Evolutionary conservation across 768 basidiomycete species (phyloP).

Genomic region (Tricholoma hemisulphureum): DNA sequence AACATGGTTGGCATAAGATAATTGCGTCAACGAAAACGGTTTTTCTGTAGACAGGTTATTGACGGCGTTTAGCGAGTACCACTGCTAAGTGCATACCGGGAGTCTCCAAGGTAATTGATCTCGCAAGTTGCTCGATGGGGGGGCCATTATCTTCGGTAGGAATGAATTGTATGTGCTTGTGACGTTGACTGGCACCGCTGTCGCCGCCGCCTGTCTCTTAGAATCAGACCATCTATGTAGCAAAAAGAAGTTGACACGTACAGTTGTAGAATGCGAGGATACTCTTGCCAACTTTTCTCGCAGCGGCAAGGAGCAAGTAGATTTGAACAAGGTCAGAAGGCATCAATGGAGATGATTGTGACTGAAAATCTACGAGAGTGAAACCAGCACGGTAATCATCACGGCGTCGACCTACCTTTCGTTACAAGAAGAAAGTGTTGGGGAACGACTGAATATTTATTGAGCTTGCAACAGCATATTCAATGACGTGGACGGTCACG

Average conservation of each 20-base stretch:
- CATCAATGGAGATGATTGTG: slow-evolving; percentile 76
- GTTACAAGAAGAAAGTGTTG: slow-evolving; percentile 87
- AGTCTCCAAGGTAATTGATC: slow-evolving; percentile 53
- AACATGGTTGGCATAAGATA: slow-evolving; percentile 83
- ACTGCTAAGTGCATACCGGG: slow-evolving; percentile 40
- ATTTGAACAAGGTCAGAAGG: slow-evolving; percentile 78
- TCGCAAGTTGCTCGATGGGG: slow-evolving; percentile 74
- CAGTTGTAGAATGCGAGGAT: slow-evolving; percentile 93
- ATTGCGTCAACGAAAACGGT: slow-evolving; percentile 62
- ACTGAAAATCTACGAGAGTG: slow-evolving; percentile 56
- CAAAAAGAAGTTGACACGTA: slow-evolving; percentile 26
- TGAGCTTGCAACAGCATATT: slow-evolving; percentile 50
- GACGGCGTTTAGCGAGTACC: neutral
- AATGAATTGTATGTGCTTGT: slow-evolving; percentile 90
- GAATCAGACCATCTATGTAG: neutral
- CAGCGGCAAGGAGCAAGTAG: slow-evolving; percentile 73
- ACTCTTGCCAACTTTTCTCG: slow-evolving; percentile 52
- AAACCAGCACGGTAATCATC: neutral
- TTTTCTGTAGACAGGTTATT: slow-evolving; percentile 44
- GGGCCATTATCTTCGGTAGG: slow-evolving; percentile 64
- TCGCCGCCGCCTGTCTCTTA: slow-evolving; percentile 57
- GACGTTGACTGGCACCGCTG: slow-evolving; percentile 86
- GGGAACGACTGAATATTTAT: slow-evolving; percentile 83
- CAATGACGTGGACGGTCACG: neutral
- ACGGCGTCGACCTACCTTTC: slow-evolving; percentile 54